These are phyloP conservation scores for Tetraselmis chui DNA, from an alignment of 139 green algal species.

Conservation along the genomic window DNA sequence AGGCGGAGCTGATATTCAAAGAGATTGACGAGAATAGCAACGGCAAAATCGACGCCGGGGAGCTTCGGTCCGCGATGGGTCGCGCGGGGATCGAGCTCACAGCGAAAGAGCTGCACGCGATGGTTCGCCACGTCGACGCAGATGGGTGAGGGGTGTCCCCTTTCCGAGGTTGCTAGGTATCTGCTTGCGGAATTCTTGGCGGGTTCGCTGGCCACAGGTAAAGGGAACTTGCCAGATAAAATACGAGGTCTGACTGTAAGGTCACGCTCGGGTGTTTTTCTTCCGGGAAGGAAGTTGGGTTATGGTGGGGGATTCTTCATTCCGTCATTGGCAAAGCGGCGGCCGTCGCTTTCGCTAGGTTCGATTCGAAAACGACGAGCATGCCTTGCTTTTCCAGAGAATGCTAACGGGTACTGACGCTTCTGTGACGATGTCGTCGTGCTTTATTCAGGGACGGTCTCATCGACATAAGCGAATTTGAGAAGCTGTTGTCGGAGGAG, in stretches of 20 bases:
- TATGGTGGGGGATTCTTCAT: too few species aligned
- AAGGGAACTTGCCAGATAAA: too few species aligned
- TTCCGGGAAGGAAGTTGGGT: too few species aligned
- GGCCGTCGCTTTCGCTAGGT: neutral
- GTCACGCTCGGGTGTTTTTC: too few species aligned
- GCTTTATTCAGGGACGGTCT: neutral
- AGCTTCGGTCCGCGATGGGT: neutral
- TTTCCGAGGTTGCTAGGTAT: too few species aligned
- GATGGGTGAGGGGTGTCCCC: neutral
- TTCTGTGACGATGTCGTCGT: too few species aligned
- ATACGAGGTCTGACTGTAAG: too few species aligned
- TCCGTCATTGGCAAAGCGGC: neutral
- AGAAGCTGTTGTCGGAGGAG: neutral
- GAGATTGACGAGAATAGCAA: neutral
- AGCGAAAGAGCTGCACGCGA: neutral
- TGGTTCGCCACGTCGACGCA: neutral
- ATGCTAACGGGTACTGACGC: too few species aligned
- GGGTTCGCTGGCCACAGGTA: too few species aligned
- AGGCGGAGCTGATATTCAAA: neutral
- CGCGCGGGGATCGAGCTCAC: neutral
- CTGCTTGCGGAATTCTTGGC: too few species aligned
- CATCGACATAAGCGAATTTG: neutral
- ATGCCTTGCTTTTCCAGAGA: neutral
- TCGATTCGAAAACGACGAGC: neutral
- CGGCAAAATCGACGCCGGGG: neutral